phyloP scores from a whole-genome alignment of 2,329 filamentous ascomycete species.

The Aureobasidium leucospermi region DNA sequence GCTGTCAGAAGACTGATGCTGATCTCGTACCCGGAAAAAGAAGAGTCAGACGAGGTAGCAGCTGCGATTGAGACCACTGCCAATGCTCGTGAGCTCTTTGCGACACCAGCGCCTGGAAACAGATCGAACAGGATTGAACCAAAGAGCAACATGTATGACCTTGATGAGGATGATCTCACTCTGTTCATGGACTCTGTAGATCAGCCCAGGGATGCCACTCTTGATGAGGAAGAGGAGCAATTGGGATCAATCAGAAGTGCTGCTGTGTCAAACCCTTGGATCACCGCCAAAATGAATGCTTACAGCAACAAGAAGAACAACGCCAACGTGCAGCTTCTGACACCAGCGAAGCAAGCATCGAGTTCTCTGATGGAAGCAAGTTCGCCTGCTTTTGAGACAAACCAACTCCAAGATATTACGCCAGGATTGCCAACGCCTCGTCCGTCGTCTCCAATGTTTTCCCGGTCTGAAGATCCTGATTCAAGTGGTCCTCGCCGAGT shows the following conservation, averaged over 20 bases:
- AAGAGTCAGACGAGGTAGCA: background rate
- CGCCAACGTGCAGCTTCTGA: slow-evolving; percentile 11
- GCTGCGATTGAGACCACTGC: background rate
- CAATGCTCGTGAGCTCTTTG: slow-evolving; percentile 12
- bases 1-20: slow-evolving; percentile 39
- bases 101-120: background rate
- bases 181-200: slow-evolving; percentile 10
- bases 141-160: slow-evolving; percentile 29
- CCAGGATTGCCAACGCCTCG: slow-evolving; percentile 23
- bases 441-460: slow-evolving; percentile 23
- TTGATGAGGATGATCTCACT: slow-evolving; percentile 29
- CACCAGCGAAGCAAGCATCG: slow-evolving; percentile 1
- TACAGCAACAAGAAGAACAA: slow-evolving; percentile 19
- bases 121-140: background rate
- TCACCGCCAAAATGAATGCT: slow-evolving; percentile 41
- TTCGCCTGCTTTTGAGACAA: slow-evolving; percentile 1
- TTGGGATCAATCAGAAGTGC: slow-evolving; percentile 25
- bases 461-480: background rate
- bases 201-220: slow-evolving; percentile 14
- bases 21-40: slow-evolving; percentile 26
- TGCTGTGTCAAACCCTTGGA: slow-evolving; percentile 42
- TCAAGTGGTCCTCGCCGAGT: background rate
- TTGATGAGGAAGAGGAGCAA: slow-evolving; percentile 25
- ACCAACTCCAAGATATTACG: background rate
- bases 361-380: background rate